phyloP scores from a whole-genome alignment of 495 filamentous ascomycete species.

The Penicillium crystallinum region DNA sequence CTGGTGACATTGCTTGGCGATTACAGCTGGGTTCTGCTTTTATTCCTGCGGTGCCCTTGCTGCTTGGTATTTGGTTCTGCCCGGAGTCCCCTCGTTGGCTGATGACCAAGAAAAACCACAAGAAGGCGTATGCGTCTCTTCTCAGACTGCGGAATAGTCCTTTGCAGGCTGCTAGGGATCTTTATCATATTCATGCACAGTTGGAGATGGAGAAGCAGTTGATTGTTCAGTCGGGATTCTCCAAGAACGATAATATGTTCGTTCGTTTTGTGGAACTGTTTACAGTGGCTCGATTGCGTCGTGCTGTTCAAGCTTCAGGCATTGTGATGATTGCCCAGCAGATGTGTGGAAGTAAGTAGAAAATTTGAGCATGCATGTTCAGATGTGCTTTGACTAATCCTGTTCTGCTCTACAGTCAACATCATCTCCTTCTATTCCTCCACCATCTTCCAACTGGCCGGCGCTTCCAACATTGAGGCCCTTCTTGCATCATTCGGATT shows the following conservation, averaged over 20 bases:
- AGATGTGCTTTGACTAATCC: too few relatives aligned
- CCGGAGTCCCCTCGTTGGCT: constrained; percentile 52
- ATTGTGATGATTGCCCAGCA: constrained; percentile 77
- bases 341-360: constrained; percentile 64
- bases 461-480: constrained; percentile 51
- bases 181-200: constrained; percentile 68
- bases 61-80: constrained; percentile 63
- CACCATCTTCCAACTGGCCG: constrained; percentile 64
- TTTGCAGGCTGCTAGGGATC: constrained; percentile 69
- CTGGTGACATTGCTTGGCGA: constrained; percentile 61
- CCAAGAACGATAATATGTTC: constrained; percentile 31
- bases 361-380: not conserved
- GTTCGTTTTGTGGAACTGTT: constrained; percentile 52
- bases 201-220: constrained; percentile 36
- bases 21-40: constrained; percentile 76
- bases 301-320: constrained; percentile 48
- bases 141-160: constrained; percentile 55
- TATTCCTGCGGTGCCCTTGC: constrained; percentile 65
- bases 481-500: constrained; percentile 74
- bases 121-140: constrained; percentile 59
- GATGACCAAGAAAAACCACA: constrained; percentile 58
- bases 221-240: constrained; percentile 20
- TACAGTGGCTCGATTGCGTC: constrained; percentile 51
- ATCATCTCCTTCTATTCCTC: constrained; percentile 85
- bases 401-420: constrained; percentile 40